Conservation (phyloP, 1,139 yeast species). For the Candida sp. region DNA sequence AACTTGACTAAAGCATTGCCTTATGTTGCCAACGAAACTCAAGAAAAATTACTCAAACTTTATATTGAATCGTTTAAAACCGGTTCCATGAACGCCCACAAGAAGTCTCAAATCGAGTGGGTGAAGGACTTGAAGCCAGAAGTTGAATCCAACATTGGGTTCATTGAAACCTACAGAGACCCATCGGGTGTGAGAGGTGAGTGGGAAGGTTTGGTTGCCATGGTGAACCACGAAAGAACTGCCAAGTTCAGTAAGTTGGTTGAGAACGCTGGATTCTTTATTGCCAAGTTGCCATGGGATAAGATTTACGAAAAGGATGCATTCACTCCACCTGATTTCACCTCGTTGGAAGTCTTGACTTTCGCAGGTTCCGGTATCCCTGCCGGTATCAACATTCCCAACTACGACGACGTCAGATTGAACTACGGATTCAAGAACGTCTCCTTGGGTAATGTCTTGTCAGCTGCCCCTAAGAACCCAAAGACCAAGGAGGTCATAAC, state of each 20-base stretch:
- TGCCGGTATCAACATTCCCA: conserved; percentile 92
- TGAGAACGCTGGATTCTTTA: conserved; percentile 64
- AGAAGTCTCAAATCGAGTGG: conserved; percentile 85
- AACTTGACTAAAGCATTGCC: conserved; percentile 61
- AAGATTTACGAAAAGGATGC: conserved; percentile 74
- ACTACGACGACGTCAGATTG: conserved; percentile 86
- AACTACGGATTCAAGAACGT: conserved; percentile 89
- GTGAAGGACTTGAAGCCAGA: conserved; percentile 84
- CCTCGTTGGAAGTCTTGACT: conserved; percentile 86
- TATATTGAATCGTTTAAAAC: conserved; percentile 76
- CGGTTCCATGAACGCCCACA: conserved; percentile 87
- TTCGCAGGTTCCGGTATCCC: conserved; percentile 93
- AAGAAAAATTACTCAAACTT: conserved; percentile 61
- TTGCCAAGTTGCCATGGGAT: conserved; percentile 78
- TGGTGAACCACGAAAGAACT: conserved; percentile 88
- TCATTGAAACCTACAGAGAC: conserved; percentile 91
- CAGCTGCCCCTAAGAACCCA: conserved; percentile 67
- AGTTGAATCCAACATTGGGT: conserved; percentile 88
- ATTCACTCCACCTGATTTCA: conserved; percentile 93
- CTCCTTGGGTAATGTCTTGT: conserved; percentile 82
- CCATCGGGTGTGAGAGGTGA: conserved; percentile 94
- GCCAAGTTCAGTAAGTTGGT: conserved; percentile 78
- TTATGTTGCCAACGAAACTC: conserved; percentile 76
- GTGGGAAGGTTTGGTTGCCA: conserved; percentile 94
- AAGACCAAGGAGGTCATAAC: conserved; percentile 70